Evolutionary conservation across 305 asterid species (phyloP), one percentile per base, ranked within the genome.

Genomic region (Fraxinus floribunda): DNA sequence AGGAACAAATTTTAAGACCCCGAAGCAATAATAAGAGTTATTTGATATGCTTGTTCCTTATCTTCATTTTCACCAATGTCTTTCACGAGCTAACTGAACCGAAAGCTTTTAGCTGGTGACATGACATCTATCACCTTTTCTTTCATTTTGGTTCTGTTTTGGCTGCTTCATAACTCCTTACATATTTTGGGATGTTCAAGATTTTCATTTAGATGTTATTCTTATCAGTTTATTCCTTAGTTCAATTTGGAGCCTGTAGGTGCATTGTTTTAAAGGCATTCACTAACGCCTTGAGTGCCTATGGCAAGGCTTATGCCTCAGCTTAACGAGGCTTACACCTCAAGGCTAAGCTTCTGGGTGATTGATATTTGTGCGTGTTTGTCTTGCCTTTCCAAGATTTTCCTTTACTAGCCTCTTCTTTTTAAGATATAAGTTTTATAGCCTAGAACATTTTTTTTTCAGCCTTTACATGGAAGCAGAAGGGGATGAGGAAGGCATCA

Each of bases 61-160:
- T 57, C 30, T 55, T 22, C 71, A 20, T 62, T 62, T 62, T 62
- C 32, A 20, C 13, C 71, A 62, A 8, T 26, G 32, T 62, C 71
- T 7, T 62, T 68, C 32, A 20, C 16, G 6, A 8, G 15, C 71
- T 2, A 8, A 62, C 30, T 18, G 70, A 60, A 77, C 30, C 60
- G 29, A 30, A 36, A 32, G 30, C 77, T 64, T 77, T 79, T 78
- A 34, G 77, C 75, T 83, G 32, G 79, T 46, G 77, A 81, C 74
- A 52, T 75, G 77, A 81, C 74, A 52, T 75, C 35, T 71, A 26
- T 77, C 11, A 24, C 75, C 76, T 57, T 75, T 52, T 22, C 76
- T 60, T 55, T 20, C 74, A 71, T 81, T 75, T 71, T 29, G 22
- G 10, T 39, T 68, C 49, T n/a, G 16, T 1, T 64, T 85, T 24